Evolutionary conservation across 139 green algal genomes (phyloP), one percentile per base, ranked within the genome.

Genomic region (Haematococcus lacustris): DNA sequence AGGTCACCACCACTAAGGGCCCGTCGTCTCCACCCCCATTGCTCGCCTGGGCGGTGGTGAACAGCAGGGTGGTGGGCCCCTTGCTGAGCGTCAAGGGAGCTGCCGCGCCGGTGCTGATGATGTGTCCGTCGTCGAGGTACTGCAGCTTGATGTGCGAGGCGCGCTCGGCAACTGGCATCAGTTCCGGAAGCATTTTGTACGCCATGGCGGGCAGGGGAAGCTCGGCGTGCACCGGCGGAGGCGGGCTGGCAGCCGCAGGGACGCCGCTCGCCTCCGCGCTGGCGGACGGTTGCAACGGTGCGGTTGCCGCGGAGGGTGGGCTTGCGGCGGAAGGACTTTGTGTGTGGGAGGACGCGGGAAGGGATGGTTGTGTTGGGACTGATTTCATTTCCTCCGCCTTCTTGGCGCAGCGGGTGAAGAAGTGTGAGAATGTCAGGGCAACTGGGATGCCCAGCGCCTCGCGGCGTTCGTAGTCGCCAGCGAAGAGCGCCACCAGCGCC

Each of bases 401-500:
- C n/a, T n/a, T 26, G 53, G 9, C 53, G 21, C 53, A 32, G 39
- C 51, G 59, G n/a, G 39, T 50, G 39, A 50, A 67, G 37, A 66
- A 85, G 47, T 77, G 33, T 3, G 53, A 39, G 34, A 85, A 78
- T 60, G 75, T 84, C 64, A 79, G 53, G 33, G 65, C 73, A 2
- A 75, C 51, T 0, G 75, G 69, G 28, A 83, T 64, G 23, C 72
- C 71, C 32, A 66, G 51, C 6, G 39, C 71, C 4, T 38, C 40
- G 23, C 41, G 66, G 28, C 39, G 60, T 41, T 81, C 57, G 51
- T 79, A 75, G 4, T 39, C 32, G 0, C 64, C 82, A 33, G 82
- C 82, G 63, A 71, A 84, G 13, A 76, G 70, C 1, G 72, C 77
- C 28, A 85, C 53, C 65, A 88, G 70, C 26, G 76, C 62, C 26